Conservation (phyloP, 202 grass and related monocot genomes). For the Eragrostis tef region DNA sequence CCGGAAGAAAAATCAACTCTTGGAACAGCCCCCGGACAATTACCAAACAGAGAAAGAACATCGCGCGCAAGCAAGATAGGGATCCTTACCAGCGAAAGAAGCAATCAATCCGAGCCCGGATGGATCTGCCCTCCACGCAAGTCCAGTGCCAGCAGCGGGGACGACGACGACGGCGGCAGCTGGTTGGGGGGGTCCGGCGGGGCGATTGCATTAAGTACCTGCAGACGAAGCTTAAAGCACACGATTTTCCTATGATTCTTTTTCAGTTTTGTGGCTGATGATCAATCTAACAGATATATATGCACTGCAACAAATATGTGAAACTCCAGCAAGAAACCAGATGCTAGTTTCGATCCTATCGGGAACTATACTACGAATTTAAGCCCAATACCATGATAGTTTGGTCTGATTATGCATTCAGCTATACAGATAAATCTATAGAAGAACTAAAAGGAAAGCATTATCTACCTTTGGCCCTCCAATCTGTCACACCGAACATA, state of each 20-base stretch:
- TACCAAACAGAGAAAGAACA: background rate
- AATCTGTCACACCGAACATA: background rate
- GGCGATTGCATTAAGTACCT: slow-evolving; percentile 17
- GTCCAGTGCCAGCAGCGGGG: background rate
- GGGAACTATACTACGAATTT: slow-evolving; percentile 1
- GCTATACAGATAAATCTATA: background rate
- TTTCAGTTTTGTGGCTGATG: background rate
- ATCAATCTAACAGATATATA: background rate
- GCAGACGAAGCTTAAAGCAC: background rate
- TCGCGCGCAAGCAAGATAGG: background rate
- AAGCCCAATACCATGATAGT: background rate
- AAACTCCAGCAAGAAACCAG: slow-evolving; percentile 31
- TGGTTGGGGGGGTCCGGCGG: too few relatives aligned
- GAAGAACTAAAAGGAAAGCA: slow-evolving; percentile 14
- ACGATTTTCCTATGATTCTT: background rate
- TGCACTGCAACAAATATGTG: background rate
- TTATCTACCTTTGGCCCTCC: background rate
- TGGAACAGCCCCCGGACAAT: background rate
- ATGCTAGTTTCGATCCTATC: background rate
- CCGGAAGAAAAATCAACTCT: background rate
- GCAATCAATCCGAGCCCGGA: background rate
- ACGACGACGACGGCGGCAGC: background rate
- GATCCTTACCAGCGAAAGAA: slow-evolving; percentile 25
- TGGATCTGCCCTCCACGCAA: slow-evolving; percentile 22
- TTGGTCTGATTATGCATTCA: slow-evolving; percentile 25